A percentile compares a stretch with the other conserved stretches of the same genome.
phyloP scores from a whole-genome alignment of 768 basidiomycete species.

The Leccinum boreale region DNA sequence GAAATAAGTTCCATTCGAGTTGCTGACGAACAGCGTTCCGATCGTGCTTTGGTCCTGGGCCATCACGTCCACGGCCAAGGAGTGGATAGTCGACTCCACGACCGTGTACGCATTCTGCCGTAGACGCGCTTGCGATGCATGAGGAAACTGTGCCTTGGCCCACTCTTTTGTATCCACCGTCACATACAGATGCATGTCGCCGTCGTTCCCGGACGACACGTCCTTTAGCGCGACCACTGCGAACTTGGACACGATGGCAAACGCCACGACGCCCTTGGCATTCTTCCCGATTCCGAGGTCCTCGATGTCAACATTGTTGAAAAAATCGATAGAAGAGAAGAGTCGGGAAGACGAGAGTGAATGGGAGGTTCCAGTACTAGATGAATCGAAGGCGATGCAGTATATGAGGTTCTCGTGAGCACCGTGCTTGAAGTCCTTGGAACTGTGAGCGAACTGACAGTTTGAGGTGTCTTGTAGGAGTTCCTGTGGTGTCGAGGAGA shows the following conservation, averaged over 20 bases:
- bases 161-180: slow-evolving; percentile 79
- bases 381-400: slow-evolving; percentile 83
- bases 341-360: slow-evolving; percentile 61
- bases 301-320: slow-evolving; percentile 61
- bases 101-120: slow-evolving; percentile 95
- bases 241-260: slow-evolving; percentile 91
- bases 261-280: slow-evolving; percentile 85
- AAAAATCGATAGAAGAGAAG: slow-evolving; percentile 85
- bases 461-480: slow-evolving; percentile 70
- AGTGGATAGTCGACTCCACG: slow-evolving; percentile 91
- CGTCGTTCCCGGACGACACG: slow-evolving; percentile 45
- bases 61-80: slow-evolving; percentile 91
- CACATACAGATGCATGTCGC: slow-evolving; percentile 85
- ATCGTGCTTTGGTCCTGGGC: slow-evolving; percentile 60
- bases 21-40: slow-evolving; percentile 93
- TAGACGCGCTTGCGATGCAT: slow-evolving; percentile 73
- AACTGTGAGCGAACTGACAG: slow-evolving; percentile 90
- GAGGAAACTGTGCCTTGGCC: slow-evolving; percentile 92
- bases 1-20: slow-evolving; percentile 95
- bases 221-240: slow-evolving; percentile 89
- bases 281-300: slow-evolving; percentile 84
- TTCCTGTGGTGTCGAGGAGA: slow-evolving; percentile 53
- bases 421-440: slow-evolving; percentile 75
- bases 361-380: slow-evolving; percentile 40
- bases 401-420: slow-evolving; percentile 76